Evolutionary conservation across 2,329 filamentous ascomycete species (phyloP).

Genomic region (Daldinia sp.): DNA sequence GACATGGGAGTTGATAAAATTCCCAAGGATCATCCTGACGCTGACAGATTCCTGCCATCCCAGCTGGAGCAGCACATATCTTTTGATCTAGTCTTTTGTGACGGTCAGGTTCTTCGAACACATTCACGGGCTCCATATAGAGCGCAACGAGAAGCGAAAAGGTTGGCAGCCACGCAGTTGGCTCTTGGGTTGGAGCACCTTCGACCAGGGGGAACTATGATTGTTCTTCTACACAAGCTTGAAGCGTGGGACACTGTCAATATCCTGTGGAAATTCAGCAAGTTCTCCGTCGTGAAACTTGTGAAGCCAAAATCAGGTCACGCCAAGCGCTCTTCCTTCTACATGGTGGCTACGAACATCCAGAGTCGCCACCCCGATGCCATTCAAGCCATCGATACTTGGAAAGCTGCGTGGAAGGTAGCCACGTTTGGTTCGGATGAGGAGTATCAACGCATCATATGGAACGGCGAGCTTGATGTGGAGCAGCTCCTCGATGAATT

Average conservation of each 20-base stretch:
- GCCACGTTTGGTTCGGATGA: constrained; percentile 56
- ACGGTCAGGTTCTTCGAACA: constrained; percentile 51
- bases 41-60: constrained; percentile 41
- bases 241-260: constrained; percentile 56
- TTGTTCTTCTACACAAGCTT: constrained; percentile 63
- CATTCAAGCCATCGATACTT: constrained; percentile 52
- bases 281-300: constrained; percentile 58
- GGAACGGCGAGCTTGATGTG: constrained; percentile 31
- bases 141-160: constrained; percentile 36
- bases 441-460: constrained; percentile 32
- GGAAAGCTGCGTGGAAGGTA: constrained; percentile 56
- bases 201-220: constrained; percentile 60
- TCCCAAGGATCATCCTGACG: constrained; percentile 52
- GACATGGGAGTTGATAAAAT: constrained; percentile 57
- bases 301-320: constrained; percentile 61
- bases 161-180: constrained; percentile 43
- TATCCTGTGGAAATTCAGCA: constrained; percentile 55
- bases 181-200: constrained; percentile 54
- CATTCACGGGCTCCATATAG: constrained; percentile 42
- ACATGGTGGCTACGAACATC: constrained; percentile 62
- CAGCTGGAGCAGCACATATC: constrained; percentile 41
- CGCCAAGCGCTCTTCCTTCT: constrained; percentile 62
- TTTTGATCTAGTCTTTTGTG: constrained; percentile 60
- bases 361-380: constrained; percentile 52
- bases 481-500: constrained; percentile 53